Evolutionary conservation across 1,284 basidiomycete genomes (phyloP).

Genomic region (Cryptococcus sp.): DNA sequence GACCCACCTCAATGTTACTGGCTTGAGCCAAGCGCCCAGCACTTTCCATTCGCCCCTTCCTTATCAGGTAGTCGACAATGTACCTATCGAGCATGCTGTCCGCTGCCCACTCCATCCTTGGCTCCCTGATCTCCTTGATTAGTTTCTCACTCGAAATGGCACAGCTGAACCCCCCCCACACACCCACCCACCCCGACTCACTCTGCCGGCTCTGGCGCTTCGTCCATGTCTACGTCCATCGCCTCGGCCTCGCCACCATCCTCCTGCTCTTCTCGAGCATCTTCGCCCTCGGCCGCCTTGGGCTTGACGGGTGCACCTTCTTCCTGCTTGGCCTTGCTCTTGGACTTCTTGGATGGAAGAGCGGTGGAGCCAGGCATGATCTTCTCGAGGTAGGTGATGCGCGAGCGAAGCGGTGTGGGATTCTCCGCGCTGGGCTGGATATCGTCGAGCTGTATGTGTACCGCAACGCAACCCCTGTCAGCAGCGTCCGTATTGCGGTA

Average conservation of each 20-base stretch:
- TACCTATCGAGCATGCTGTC: conserved; percentile 67
- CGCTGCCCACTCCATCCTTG: conserved; percentile 9
- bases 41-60: conserved; percentile 50
- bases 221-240: conserved; percentile 1
- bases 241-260: conserved; percentile 6
- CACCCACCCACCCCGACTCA: not conserved
- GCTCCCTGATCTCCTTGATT: conserved; percentile 1
- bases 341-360: not conserved
- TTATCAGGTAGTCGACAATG: conserved; percentile 86
- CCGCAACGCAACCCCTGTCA: not conserved
- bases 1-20: conserved; percentile 41
- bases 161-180: not conserved
- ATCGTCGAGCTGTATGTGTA: conserved; percentile 41
- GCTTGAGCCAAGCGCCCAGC: conserved; percentile 37
- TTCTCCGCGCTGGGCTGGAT: conserved; percentile 31
- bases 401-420: conserved; percentile 24
- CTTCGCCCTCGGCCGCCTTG: not conserved
- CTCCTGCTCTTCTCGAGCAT: not conserved
- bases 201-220: not conserved
- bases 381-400: conserved; percentile 24
- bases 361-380: not conserved
- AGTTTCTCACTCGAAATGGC: not conserved
- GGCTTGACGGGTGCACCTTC: not conserved
- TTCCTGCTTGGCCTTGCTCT: not conserved
- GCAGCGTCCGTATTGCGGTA: not conserved